A percentile compares a stretch with the other conserved stretches of the same genome.
These are phyloP conservation scores for Ceratocystis cubensis DNA, from an alignment of 2,329 filamentous ascomycete species.

Conservation along the genomic window DNA sequence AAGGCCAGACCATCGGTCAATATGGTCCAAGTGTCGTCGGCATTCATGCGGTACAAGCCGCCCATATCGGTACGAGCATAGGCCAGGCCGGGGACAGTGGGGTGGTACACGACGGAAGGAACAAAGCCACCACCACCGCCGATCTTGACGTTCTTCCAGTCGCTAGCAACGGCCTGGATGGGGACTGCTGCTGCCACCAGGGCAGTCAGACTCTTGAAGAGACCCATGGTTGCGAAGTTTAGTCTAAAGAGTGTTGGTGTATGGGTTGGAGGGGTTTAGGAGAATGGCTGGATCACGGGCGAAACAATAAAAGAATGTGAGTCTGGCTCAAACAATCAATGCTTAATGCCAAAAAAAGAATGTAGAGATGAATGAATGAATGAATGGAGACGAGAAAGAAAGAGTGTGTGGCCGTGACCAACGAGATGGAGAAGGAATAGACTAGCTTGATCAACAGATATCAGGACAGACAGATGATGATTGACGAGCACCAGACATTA, in stretches of 20 bases:
- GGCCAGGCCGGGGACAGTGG: conserved; percentile 37
- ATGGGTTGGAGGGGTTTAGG: background rate
- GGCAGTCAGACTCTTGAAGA: conserved; percentile 12
- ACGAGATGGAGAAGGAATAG: background rate
- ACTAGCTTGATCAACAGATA: background rate
- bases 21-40: conserved; percentile 43
- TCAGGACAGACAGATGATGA: no score
- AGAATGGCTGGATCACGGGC: background rate
- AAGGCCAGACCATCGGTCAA: conserved; percentile 37
- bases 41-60: conserved; percentile 42
- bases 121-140: conserved; percentile 47
- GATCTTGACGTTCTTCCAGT: conserved; percentile 39
- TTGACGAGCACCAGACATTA: background rate
- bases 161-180: conserved; percentile 28
- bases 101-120: conserved; percentile 45
- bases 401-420: background rate
- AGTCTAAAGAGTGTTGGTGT: background rate
- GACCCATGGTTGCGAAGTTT: conserved; percentile 1
- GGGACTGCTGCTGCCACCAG: conserved; percentile 23
- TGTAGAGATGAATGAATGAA: background rate
- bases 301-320: background rate
- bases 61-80: conserved; percentile 48
- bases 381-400: conserved; percentile 3
- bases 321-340: conserved; percentile 3
- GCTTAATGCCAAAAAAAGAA: background rate